Evolutionary conservation across 2,329 filamentous ascomycete species (phyloP), one percentile per base, ranked within the genome.

Genomic region (Penicillium sp.): DNA sequence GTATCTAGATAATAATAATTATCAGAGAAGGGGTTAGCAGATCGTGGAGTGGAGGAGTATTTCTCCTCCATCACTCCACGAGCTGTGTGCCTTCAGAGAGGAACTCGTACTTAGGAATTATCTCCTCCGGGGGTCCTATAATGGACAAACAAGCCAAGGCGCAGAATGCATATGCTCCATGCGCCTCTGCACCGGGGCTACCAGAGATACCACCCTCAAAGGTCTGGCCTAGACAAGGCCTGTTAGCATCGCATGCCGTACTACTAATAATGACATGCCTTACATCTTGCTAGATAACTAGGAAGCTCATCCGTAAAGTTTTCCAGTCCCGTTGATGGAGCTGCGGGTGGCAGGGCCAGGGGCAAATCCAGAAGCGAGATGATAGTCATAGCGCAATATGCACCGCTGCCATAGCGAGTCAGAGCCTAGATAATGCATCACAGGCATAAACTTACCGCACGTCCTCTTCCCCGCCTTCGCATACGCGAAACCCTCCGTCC

Each of bases 161-260:
- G 70, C 91, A 96, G 70, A 97, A 97, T 22, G 91, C 88, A 72
- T 97, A 98, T 54, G 89, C 93, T 51, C 93, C 93, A 71, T 98
- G 93, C 44, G 91, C 93, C 76, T 98, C 93, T 54, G 86, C 84
- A 49, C 85, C 85, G 42, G 90, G 93, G 54, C 85, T 84, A 46
- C 82, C 86, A 55, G 87, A 90, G 57, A 98, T 89, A 40, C 93
- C 93, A 54, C 93, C 93, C 73, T 98, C 93, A 69, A 86, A 96
- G 9, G 88, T 94, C 77, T 97, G 91, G 66, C 87, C 86, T 89
- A 44, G 28, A 28, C 37, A 28, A 28, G 26, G 7, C 20, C 24
- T 23, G 44, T 60, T 41, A 60, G 51, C 51, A 48, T 45, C 39
- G 20, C 29, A 31, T 32, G 28, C 16, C 2, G 20, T 34, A 32